phyloP scores from a whole-genome alignment of 208 protist species.

The Leishmania lainsoni region DNA sequence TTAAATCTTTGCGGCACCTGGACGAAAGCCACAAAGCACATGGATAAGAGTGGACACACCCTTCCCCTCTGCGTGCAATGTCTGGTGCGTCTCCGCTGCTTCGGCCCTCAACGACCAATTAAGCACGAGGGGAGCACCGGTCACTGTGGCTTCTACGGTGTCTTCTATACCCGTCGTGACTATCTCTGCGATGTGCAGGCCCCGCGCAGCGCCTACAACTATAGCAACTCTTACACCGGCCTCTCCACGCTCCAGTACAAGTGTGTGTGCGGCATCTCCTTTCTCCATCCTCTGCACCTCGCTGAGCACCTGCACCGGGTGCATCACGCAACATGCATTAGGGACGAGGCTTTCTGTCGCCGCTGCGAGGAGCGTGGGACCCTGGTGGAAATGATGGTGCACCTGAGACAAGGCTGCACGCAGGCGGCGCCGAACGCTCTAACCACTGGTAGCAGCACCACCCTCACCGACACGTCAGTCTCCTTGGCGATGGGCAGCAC shows the following conservation, averaged over 20 bases:
- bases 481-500: constrained; percentile 1
- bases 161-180: constrained; percentile 63
- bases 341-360: constrained; percentile 43
- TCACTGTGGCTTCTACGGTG: constrained; percentile 66
- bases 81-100: constrained; percentile 57
- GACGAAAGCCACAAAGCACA: constrained; percentile 71
- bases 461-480: not conserved
- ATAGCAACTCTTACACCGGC: constrained; percentile 44
- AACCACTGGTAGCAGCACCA: not conserved
- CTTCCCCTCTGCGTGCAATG: constrained; percentile 61
- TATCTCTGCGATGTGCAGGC: constrained; percentile 48
- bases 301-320: constrained; percentile 60
- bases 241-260: constrained; percentile 60
- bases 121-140: constrained; percentile 53
- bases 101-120: constrained; percentile 46
- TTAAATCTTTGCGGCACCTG: constrained; percentile 57
- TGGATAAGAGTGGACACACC: constrained; percentile 61
- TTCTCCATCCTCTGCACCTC: constrained; percentile 54
- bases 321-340: constrained; percentile 48
- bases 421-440: not conserved
- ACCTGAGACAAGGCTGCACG: constrained; percentile 39
- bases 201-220: constrained; percentile 28
- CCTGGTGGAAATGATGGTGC: constrained; percentile 43
- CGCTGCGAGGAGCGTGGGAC: constrained; percentile 39
- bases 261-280: constrained; percentile 68